phyloP scores from a whole-genome alignment of 495 filamentous ascomycete genomes.

The Podospora sp. region DNA sequence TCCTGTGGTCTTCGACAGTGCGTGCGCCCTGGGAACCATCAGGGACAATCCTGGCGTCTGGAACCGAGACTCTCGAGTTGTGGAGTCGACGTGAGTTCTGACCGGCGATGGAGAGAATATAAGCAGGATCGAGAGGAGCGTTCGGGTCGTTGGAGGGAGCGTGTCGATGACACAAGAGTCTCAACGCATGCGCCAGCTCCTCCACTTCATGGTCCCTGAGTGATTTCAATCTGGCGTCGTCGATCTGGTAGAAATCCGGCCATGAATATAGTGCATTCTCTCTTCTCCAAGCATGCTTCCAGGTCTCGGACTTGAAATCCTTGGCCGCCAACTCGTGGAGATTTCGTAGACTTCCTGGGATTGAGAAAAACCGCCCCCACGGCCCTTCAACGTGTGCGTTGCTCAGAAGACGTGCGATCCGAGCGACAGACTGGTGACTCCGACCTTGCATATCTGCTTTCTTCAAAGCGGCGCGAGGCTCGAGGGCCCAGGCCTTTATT shows the following conservation, averaged over 20 bases:
- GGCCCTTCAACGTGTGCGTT: neutral
- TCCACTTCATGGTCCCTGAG: neutral
- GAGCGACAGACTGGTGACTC: neutral
- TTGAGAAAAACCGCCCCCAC: neutral
- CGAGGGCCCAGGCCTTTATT: neutral
- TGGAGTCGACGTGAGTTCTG: neutral
- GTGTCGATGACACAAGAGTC: neutral
- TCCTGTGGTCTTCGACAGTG: too few species aligned
- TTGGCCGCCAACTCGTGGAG: neutral
- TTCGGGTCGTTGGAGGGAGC: neutral
- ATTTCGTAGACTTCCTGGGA: neutral
- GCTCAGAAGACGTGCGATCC: neutral
- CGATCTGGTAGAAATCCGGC: neutral
- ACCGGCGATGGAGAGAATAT: neutral
- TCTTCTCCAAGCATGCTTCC: neutral
- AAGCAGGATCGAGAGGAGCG: neutral
- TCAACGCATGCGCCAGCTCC: neutral
- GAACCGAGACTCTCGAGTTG: neutral
- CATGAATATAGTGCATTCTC: neutral
- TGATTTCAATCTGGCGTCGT: neutral
- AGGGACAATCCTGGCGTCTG: neutral
- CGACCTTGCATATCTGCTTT: too few species aligned
- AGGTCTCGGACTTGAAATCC: neutral
- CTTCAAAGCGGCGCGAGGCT: too few species aligned
- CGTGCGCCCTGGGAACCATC: neutral